Conservation (phyloP, 805 yeast species). For the Candida taoyuanica region DNA sequence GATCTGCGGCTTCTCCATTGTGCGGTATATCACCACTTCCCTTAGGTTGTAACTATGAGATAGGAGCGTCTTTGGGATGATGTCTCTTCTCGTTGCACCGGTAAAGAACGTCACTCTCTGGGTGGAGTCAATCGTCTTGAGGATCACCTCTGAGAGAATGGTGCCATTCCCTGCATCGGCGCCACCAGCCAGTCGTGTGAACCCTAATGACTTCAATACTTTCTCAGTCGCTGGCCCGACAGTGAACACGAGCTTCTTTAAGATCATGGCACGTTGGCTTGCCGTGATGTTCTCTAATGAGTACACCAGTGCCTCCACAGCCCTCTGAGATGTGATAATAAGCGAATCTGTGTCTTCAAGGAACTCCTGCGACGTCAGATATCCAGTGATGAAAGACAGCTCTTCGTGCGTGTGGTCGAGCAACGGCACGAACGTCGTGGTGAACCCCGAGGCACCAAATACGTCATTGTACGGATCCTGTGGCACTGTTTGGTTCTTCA, state of each 20-base stretch:
- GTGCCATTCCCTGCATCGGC: constrained; percentile 76
- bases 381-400: constrained; percentile 38
- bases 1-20: constrained; percentile 48
- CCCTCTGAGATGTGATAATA: constrained; percentile 86
- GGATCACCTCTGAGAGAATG: constrained; percentile 58
- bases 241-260: constrained; percentile 61
- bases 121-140: constrained; percentile 20
- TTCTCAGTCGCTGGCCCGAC: constrained; percentile 87
- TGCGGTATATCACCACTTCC: constrained; percentile 68
- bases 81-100: constrained; percentile 80
- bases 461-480: constrained; percentile 56
- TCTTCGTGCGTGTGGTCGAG: constrained; percentile 59
- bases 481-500: constrained; percentile 72
- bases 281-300: constrained; percentile 28
- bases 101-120: constrained; percentile 65
- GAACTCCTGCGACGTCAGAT: constrained; percentile 42
- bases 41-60: constrained; percentile 39
- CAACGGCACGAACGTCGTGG: constrained; percentile 64
- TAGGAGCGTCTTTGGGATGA: constrained; percentile 60
- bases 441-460: constrained; percentile 34
- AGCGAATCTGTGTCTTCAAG: constrained; percentile 41
- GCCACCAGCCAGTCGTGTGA: constrained; percentile 67
- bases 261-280: constrained; percentile 26
- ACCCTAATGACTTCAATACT: constrained; percentile 58
- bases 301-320: constrained; percentile 71